Evolutionary conservation across 2,329 filamentous ascomycete genomes (phyloP), one percentile per base, ranked within the genome.

Genomic region (Sphaerulina musiva): DNA sequence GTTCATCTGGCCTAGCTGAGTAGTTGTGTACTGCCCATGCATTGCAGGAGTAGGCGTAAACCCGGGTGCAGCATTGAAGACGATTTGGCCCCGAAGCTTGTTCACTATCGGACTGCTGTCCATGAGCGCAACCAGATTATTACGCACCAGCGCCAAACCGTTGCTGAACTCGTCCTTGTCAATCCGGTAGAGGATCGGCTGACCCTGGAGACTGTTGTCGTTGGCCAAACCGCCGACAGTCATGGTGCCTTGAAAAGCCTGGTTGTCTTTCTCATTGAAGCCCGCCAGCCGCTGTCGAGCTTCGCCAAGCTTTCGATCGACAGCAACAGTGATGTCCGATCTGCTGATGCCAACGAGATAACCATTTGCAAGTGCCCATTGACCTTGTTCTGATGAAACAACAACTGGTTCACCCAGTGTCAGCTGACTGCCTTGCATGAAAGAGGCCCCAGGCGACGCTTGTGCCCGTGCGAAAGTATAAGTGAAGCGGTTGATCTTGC

Each of bases 91-190:
- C 53, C 91, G 84, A 36, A 95, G 82, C 64, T 90, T 69, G 9
- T 62, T 64, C 32, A 64, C 59, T 1, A 68, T 63, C 1, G 66
- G 64, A 50, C 66, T 62, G 1, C 62, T 57, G n/a, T 63, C 64
- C 91, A 98, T 97, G 64, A 95, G 81, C 62, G 91, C 88, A 32
- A 97, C 82, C 1, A 98, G 79, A 63, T 97, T 98, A 72, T 95
- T 96, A 50, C 93, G 84, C 44, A 95, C 88, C 31, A 87, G 86
- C 2, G 93, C 90, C 89, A 98, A 95, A 54, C 93, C 93, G 65
- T 95, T 97, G 72, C 89, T 95, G 71, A 98, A 98, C 67, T 98
- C 93, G 65, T 98, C 93, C 69, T 96, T 96, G 72, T 98, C 93
- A 3, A 98, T 76, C 23, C 93, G 86, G 65, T 95, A 98, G 46